phyloP scores from a whole-genome alignment of 2,329 filamentous ascomycete genomes.

The Colletotrichum somersetense region DNA sequence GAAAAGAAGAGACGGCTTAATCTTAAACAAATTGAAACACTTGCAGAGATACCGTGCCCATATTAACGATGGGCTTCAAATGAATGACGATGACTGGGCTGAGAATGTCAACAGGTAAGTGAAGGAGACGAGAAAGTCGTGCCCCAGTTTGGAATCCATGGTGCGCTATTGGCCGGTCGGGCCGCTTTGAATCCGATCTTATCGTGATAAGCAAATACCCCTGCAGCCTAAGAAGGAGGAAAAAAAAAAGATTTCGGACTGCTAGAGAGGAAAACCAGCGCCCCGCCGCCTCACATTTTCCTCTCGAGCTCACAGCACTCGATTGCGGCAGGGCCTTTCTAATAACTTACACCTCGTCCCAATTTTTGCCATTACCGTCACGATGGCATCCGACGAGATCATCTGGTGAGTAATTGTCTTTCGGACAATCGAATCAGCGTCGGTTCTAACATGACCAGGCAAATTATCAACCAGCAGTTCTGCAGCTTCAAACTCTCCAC shows the following conservation, averaged over 20 bases:
- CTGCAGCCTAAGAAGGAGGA: constrained; percentile 14
- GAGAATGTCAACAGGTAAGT: background rate
- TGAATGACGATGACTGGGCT: background rate
- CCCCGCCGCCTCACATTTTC: constrained; percentile 40
- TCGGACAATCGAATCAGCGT: background rate
- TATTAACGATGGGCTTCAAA: background rate
- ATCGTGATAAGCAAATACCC: constrained; percentile 38
- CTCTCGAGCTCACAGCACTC: constrained; percentile 29
- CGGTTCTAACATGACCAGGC: constrained; percentile 55
- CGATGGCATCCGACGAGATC: constrained; percentile 93
- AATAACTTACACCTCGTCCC: constrained; percentile 13
- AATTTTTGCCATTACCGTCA: constrained; percentile 44
- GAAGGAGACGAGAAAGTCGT: background rate
- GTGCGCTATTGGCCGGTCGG: constrained; percentile 30
- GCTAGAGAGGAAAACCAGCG: constrained; percentile 39
- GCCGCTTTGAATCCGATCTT: constrained; percentile 33
- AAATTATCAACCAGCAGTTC: constrained; percentile 95
- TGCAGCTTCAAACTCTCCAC: constrained; percentile 95
- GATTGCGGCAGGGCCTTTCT: constrained; percentile 25
- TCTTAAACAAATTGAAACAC: background rate
- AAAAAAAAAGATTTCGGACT: constrained; percentile 33
- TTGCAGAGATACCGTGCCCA: background rate
- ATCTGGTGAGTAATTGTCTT: constrained; percentile 69
- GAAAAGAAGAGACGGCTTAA: too few species aligned
- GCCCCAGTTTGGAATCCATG: constrained; percentile 22